Evolutionary conservation across 495 filamentous ascomycete genomes (phyloP), one percentile per base, ranked within the genome.

Genomic region (Penicillium herquei): DNA sequence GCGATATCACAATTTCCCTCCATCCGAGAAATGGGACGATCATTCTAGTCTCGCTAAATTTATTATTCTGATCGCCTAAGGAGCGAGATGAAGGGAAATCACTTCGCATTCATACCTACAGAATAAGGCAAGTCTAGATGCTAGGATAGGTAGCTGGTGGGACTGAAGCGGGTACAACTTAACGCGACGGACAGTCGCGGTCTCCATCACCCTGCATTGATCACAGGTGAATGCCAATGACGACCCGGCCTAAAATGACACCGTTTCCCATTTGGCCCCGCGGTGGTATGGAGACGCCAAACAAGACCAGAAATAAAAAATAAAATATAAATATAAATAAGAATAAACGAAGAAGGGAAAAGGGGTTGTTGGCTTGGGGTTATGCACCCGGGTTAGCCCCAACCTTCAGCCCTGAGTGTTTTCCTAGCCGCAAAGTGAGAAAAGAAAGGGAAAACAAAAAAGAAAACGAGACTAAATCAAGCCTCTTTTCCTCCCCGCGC

Each of bases 131-230:
- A 26, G 21, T 26, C 21, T 26, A 26, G 21, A 26, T 26, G 21
- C 21, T 26, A 26, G 21, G 21, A 26, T 26, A 41, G 39, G 10
- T 44, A 17, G 8, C 3, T 13, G 33, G 45, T 50, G 56, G 55
- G 44, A 41, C 51, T n/a, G 16, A 21, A 41, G 45, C 61, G 61
- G 64, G 58, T 59, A 62, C 62, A 53, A 58, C 58, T 59, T 62
- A 50, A 57, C 52, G 55, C 51, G 55, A 66, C 44, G 55, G 51
- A 51, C 37, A 58, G 51, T 54, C 31, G 30, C 30, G 10, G 40
- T 51, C 62, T 56, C 54, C 41, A 64, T 52, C 71, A 70, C 71
- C 69, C 71, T 74, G 68, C 71, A 71, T 71, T 68, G 65, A 74
- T 73, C 35, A 56, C 42, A 57, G 54, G 49, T 56, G 51, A 39